phyloP scores from a whole-genome alignment of 73 alveolate genomes.

The Symbiodinium natans region DNA sequence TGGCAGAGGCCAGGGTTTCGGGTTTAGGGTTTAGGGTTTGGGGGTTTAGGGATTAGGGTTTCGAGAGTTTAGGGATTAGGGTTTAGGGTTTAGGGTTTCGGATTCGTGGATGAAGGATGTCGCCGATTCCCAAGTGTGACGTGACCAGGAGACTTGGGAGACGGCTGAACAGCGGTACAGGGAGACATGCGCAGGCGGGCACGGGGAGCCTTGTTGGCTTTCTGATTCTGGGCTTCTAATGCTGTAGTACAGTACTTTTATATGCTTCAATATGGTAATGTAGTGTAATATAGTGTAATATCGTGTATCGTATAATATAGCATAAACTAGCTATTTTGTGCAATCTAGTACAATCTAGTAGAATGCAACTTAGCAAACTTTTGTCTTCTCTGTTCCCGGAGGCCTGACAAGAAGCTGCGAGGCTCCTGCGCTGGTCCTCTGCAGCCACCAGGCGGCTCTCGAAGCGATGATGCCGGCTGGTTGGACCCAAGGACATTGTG shows the following conservation, averaged over 20 bases:
- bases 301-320: too few relatives aligned
- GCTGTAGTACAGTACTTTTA: too few relatives aligned
- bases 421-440: background rate
- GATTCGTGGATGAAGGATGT: too few relatives aligned
- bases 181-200: constrained; percentile 1
- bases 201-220: background rate
- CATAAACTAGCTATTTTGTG: too few relatives aligned
- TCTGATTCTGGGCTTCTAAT: too few relatives aligned
- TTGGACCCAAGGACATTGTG: constrained; percentile 38
- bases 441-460: constrained; percentile 47
- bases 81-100: too few relatives aligned
- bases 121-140: background rate
- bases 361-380: background rate
- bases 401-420: background rate
- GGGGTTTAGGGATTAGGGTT: too few relatives aligned
- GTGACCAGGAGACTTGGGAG: constrained; percentile 72
- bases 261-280: too few relatives aligned
- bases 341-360: too few relatives aligned
- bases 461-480: constrained; percentile 23
- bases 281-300: too few relatives aligned
- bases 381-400: background rate
- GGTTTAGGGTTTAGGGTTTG: too few relatives aligned
- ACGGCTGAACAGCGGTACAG: constrained; percentile 27
- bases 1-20: background rate
- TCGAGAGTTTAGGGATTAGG: too few relatives aligned